These are phyloP conservation scores for Pontederia paniculata DNA, from an alignment of 176 grass and related monocot species.

Conservation along the genomic window DNA sequence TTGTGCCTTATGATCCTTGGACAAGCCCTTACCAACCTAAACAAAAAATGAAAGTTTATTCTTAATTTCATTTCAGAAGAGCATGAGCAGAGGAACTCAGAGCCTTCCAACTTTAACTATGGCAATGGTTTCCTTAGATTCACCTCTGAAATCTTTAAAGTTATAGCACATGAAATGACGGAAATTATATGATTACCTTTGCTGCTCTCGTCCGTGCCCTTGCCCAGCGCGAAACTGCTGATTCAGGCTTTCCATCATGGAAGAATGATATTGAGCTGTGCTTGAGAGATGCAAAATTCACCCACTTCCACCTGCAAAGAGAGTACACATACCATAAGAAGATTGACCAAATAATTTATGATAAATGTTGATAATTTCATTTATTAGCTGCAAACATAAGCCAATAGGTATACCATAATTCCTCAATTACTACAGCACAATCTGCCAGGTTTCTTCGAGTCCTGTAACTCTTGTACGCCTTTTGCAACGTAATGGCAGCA, in stretches of 20 bases:
- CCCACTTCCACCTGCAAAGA: conserved; percentile 63
- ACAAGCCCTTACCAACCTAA: conserved; percentile 93
- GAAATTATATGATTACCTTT: conserved; percentile 45
- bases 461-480: conserved; percentile 18
- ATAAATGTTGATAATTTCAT: not conserved
- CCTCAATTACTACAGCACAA: conserved; percentile 46
- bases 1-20: conserved; percentile 74
- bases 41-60: not conserved
- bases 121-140: conserved; percentile 14
- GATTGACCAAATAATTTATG: not conserved
- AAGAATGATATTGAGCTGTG: conserved; percentile 43
- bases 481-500: conserved; percentile 15
- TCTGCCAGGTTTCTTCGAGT: conserved; percentile 19
- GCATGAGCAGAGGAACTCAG: not conserved
- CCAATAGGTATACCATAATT: conserved; percentile 59
- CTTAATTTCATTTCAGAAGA: not conserved
- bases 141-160: not conserved
- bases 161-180: not conserved
- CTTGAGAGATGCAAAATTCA: conserved; percentile 51
- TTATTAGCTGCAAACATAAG: not conserved
- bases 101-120: conserved; percentile 17
- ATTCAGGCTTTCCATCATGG: conserved; percentile 65
- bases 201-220: conserved; percentile 71
- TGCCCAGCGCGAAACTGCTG: conserved; percentile 76
- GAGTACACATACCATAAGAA: conserved; percentile 6